Conservation (phyloP, 345 rosid genomes). For the Carallia pectinifolia region DNA sequence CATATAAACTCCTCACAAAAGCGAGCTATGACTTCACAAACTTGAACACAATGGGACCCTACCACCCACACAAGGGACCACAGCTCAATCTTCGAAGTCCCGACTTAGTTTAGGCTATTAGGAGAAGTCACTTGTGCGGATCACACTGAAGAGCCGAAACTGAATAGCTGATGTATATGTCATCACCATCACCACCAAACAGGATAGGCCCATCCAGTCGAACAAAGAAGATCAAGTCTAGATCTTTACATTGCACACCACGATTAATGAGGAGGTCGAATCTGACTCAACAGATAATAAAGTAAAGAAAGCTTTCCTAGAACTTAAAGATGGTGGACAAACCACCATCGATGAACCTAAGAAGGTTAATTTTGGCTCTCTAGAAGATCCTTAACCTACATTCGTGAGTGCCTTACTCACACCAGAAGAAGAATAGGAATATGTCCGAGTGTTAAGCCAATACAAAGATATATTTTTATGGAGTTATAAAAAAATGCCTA, state of each 20-base stretch:
- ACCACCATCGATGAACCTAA: slow-evolving; percentile 5
- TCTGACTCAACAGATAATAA: background rate
- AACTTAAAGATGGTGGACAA: background rate
- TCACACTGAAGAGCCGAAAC: too few relatives aligned
- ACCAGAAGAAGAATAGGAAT: background rate
- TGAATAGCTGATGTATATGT: too few relatives aligned
- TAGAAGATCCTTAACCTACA: background rate
- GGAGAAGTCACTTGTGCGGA: too few relatives aligned
- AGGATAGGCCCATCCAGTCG: too few relatives aligned
- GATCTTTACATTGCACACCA: background rate
- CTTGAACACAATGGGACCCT: too few relatives aligned
- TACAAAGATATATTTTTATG: too few relatives aligned
- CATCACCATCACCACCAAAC: too few relatives aligned
- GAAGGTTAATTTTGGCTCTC: background rate
- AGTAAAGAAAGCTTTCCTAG: background rate
- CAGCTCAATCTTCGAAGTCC: too few relatives aligned
- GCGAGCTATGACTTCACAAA: background rate
- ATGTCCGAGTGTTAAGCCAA: background rate
- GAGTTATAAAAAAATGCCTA: background rate
- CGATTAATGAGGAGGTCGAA: background rate
- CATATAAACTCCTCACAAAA: background rate
- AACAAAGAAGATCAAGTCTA: too few relatives aligned
- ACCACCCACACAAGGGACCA: too few relatives aligned
- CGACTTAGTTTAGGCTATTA: too few relatives aligned
- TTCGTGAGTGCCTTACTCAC: background rate